These are phyloP conservation scores for Yueomyces sp. DNA, from an alignment of 805 yeast genomes.

Conservation along the genomic window DNA sequence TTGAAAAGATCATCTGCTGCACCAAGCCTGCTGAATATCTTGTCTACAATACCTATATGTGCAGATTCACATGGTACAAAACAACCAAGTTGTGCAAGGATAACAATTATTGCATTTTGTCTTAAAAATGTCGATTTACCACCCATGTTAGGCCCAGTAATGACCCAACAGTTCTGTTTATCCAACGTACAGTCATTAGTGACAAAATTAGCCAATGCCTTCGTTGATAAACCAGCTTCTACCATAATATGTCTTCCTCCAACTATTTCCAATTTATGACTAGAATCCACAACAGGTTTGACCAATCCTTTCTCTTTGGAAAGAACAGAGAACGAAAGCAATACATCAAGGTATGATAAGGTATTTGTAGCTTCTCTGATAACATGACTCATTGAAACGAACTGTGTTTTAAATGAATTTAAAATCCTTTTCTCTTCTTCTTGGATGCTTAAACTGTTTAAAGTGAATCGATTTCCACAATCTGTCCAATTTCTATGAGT, in stretches of 20 bases:
- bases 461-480: constrained; percentile 37
- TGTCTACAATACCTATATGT: constrained; percentile 58
- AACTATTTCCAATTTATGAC: constrained; percentile 34
- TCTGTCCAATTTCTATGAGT: constrained; percentile 36
- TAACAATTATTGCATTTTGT: constrained; percentile 56
- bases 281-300: constrained; percentile 47
- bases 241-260: constrained; percentile 82
- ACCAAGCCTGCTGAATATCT: constrained; percentile 67
- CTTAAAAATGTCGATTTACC: constrained; percentile 69
- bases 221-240: constrained; percentile 49
- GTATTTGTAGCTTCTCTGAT: constrained; percentile 38
- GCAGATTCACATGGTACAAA: constrained; percentile 58
- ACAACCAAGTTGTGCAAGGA: constrained; percentile 64
- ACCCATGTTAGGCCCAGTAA: constrained; percentile 90
- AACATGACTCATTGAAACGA: constrained; percentile 30
- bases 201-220: constrained; percentile 26
- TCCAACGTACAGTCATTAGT: constrained; percentile 21
- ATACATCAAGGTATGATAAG: constrained; percentile 58
- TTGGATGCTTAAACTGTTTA: constrained; percentile 33
- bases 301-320: constrained; percentile 56
- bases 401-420: constrained; percentile 31
- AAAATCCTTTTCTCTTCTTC: constrained; percentile 44
- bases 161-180: constrained; percentile 33
- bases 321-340: constrained; percentile 56
- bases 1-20: constrained; percentile 72